phyloP scores from a whole-genome alignment of 2,329 filamentous ascomycete genomes.

The Xylariaceae sp. region DNA sequence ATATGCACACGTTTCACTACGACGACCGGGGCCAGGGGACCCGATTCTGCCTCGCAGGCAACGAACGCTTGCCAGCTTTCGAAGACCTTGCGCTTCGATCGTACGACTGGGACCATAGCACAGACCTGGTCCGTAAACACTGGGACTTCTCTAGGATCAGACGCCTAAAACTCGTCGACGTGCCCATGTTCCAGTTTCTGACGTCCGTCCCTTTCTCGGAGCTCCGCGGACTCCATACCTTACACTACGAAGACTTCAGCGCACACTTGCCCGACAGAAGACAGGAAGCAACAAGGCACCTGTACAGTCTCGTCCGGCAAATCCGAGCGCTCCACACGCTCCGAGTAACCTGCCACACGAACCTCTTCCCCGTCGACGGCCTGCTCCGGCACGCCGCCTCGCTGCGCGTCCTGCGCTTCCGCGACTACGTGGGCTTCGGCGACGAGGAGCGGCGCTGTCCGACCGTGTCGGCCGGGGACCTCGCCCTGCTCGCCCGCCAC shows the following conservation, averaged over 20 bases:
- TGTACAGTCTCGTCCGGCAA: slow-evolving; percentile 45
- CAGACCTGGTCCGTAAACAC: slow-evolving; percentile 42
- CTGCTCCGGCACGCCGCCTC: slow-evolving; percentile 43
- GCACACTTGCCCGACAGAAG: slow-evolving; percentile 43
- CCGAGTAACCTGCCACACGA: slow-evolving; percentile 46
- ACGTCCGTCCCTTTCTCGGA: slow-evolving; percentile 43
- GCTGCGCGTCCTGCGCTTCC: slow-evolving; percentile 44
- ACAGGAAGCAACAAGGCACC: slow-evolving; percentile 42
- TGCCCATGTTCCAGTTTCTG: slow-evolving; percentile 50
- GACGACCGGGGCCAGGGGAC: slow-evolving; percentile 49
- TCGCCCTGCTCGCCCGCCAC: slow-evolving; percentile 38
- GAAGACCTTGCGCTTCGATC: slow-evolving; percentile 46
- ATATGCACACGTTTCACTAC: slow-evolving; percentile 46
- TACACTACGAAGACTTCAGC: slow-evolving; percentile 50
- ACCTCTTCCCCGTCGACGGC: slow-evolving; percentile 44
- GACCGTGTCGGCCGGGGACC: slow-evolving; percentile 41
- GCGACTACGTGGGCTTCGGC: slow-evolving; percentile 50
- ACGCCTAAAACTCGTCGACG: slow-evolving; percentile 45
- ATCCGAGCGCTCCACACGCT: slow-evolving; percentile 43
- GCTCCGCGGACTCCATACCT: slow-evolving; percentile 40
- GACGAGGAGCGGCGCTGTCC: slow-evolving; percentile 48
- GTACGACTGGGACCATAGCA: slow-evolving; percentile 53
- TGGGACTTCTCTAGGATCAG: slow-evolving; percentile 52
- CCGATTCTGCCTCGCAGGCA: slow-evolving; percentile 43
- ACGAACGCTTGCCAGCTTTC: slow-evolving; percentile 48